Evolutionary conservation across 495 filamentous ascomycete genomes (phyloP).

Genomic region (Niebla homalea): DNA sequence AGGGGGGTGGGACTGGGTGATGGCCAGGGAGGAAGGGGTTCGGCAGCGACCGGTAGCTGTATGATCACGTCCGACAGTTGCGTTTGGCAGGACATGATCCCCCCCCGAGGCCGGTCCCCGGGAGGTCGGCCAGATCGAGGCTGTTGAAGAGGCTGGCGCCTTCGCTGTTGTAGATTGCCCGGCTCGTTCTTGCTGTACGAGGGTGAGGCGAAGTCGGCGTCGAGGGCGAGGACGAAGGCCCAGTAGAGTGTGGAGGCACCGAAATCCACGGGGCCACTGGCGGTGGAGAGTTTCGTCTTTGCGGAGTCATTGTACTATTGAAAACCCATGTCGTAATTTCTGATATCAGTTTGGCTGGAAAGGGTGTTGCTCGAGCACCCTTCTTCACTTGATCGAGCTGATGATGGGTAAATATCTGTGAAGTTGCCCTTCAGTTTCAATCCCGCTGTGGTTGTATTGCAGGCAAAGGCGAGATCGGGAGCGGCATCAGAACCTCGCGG

Average conservation of each 20-base stretch:
- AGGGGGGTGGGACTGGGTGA: not conserved
- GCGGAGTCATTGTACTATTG: slow-evolving; percentile 2
- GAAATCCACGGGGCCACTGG: not conserved
- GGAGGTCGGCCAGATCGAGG: not conserved
- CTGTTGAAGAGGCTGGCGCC: not conserved
- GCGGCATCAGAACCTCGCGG: not conserved
- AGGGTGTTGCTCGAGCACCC: too few relatives aligned
- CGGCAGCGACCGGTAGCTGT: not conserved
- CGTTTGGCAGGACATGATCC: slow-evolving; percentile 5
- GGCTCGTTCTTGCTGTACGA: not conserved
- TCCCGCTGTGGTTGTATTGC: not conserved
- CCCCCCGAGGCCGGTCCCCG: not conserved
- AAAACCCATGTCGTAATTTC: not conserved
- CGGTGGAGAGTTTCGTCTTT: not conserved
- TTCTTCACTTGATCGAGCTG: too few relatives aligned
- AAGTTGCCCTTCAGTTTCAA: slow-evolving; percentile 7
- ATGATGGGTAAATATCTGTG: not conserved
- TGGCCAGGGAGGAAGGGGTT: too few relatives aligned
- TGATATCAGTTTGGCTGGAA: too few relatives aligned
- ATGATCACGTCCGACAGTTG: slow-evolving; percentile 1
- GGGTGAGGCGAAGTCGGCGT: not conserved
- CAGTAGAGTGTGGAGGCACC: not conserved
- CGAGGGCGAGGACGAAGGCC: not conserved
- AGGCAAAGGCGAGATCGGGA: not conserved
- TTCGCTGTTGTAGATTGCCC: too few relatives aligned